Percentiles rank a stretch among this genome's conserved stretches.
phyloP scores from a whole-genome alignment of 2,329 filamentous ascomycete genomes.

The Trichoderma endophyticum region DNA sequence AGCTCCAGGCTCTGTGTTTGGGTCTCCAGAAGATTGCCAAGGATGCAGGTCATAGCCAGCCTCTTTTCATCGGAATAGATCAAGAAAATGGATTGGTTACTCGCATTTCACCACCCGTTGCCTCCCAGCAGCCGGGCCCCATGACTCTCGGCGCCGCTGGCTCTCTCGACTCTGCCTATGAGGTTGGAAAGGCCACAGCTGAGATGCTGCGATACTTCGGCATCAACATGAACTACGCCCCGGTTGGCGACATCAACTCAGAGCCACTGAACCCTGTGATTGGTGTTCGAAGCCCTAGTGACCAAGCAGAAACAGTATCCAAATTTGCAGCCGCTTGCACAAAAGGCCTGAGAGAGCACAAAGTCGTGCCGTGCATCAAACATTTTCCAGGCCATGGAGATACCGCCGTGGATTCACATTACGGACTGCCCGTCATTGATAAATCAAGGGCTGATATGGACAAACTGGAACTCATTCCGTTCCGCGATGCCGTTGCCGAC shows the following conservation, averaged over 20 bases:
- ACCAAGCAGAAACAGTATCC: slow-evolving; percentile 24
- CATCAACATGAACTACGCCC: slow-evolving; percentile 31
- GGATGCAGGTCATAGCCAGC: slow-evolving; percentile 26
- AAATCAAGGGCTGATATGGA: slow-evolving; percentile 26
- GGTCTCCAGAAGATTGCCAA: slow-evolving; percentile 26
- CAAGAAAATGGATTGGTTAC: slow-evolving; percentile 30
- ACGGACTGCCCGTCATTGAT: slow-evolving; percentile 27
- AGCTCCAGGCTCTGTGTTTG: slow-evolving; percentile 25
- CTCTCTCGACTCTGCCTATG: slow-evolving; percentile 18
- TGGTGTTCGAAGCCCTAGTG: slow-evolving; percentile 27
- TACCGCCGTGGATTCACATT: slow-evolving; percentile 28
- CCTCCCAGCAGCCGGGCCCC: slow-evolving; percentile 26
- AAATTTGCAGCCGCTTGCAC: slow-evolving; percentile 24
- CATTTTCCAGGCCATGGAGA: slow-evolving; percentile 30
- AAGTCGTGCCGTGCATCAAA: slow-evolving; percentile 27
- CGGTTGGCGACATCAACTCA: slow-evolving; percentile 28
- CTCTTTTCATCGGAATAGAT: slow-evolving; percentile 29
- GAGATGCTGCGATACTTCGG: slow-evolving; percentile 27
- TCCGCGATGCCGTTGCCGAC: slow-evolving; percentile 21
- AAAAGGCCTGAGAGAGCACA: slow-evolving; percentile 21
- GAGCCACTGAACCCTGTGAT: slow-evolving; percentile 30
- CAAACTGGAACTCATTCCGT: slow-evolving; percentile 25
- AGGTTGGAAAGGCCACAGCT: slow-evolving; percentile 24
- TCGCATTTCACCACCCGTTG: slow-evolving; percentile 26
- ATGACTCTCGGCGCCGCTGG: slow-evolving; percentile 27